These are phyloP conservation scores for Beauveria sp. DNA, from an alignment of 2,329 filamentous ascomycete species.

Conservation along the genomic window DNA sequence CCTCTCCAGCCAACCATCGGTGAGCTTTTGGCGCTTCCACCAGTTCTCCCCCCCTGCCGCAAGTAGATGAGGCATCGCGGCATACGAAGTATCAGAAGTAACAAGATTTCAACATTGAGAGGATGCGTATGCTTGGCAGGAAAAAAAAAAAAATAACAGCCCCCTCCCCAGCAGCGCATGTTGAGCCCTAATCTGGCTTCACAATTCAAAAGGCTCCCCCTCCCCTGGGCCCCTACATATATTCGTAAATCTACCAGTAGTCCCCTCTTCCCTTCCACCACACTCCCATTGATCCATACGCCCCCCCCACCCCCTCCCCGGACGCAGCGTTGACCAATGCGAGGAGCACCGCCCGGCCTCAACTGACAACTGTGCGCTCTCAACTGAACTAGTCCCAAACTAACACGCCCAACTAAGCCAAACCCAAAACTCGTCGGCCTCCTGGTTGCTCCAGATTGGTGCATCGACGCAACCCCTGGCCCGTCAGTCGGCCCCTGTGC, in stretches of 20 bases:
- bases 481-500: not conserved
- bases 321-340: not conserved
- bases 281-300: not conserved
- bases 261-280: not conserved
- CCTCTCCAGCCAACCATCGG: not conserved
- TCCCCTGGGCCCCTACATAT: no score
- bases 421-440: conserved; percentile 7
- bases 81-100: no score
- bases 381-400: conserved; percentile 8
- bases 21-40: not conserved
- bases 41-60: no score
- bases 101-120: no score
- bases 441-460: conserved; percentile 8
- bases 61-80: no score
- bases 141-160: no score
- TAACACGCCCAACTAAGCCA: not conserved
- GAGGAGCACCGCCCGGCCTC: not conserved
- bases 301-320: not conserved
- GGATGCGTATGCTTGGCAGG: no score
- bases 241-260: not conserved
- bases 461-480: conserved; percentile 5
- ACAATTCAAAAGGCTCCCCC: no score
- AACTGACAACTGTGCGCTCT: conserved; percentile 8
- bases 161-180: no score
- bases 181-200: no score